Evolutionary conservation across 495 filamentous ascomycete genomes (phyloP), one percentile per base, ranked within the genome.

Genomic region (Haplographium delicatum): DNA sequence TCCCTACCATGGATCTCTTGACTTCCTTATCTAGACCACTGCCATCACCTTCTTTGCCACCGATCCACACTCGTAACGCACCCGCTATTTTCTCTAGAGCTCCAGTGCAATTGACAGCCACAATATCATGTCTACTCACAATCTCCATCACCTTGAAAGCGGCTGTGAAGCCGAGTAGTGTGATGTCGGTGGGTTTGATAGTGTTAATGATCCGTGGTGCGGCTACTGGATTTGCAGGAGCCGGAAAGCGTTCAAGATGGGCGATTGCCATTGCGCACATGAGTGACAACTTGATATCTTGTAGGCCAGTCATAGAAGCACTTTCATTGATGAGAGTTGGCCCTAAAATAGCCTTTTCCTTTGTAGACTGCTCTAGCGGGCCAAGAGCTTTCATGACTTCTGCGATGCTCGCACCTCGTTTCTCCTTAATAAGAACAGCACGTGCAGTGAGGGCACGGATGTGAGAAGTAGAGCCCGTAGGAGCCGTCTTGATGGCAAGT

Each of bases 261-360:
- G 84, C 76, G 10, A 87, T 80, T 41, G 85, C 84, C 79, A 89
- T 91, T 7, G 89, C 88, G 52, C 89, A 89, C 18, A 83, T 79
- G 8, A 95, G 78, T 2, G 89, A 82, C 51, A 86, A 75, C 13
- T 73, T 73, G 19, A 89, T 77, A 56, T 91, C 88, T 2, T 76
- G 72, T 4, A 78, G 72, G 74, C 65, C 20, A 70, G 39, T 27
- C 2, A 72, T 60, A 2, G 75, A 74, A 20, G 48, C 39, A 26
- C 37, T 51, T 9, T 48, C 40, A 31, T 54, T 55, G 48, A 52
- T 50, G 25, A 50, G 31, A 33, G 16, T 56, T 9, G 47, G 35
- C n/a, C n/a, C n/a, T n/a, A n/a, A n/a, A 7, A 23, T 10, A 22
- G 35, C 9, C 10, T 37, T 30, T 24, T 50, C 50, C 25, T 44